A percentile compares a stretch with the other conserved stretches of the same genome.
phyloP scores from a whole-genome alignment of 1,139 yeast species.

The Taphrina communis region DNA sequence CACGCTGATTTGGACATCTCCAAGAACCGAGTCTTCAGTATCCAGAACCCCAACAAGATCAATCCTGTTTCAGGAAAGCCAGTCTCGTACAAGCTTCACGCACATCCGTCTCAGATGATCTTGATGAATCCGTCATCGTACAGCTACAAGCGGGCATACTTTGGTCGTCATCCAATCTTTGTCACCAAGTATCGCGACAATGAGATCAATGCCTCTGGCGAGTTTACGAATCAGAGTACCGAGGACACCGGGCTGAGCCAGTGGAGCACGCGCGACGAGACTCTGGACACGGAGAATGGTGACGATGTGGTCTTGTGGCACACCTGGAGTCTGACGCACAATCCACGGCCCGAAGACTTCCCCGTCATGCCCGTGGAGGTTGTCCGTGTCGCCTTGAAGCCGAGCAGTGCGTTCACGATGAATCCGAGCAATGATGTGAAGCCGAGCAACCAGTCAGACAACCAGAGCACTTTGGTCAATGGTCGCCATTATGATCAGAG shows the following conservation, averaged over 20 bases:
- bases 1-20: slow-evolving; percentile 76
- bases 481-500: slow-evolving; percentile 2
- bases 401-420: slow-evolving; percentile 24
- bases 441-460: slow-evolving; percentile 12
- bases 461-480: slow-evolving; percentile 15
- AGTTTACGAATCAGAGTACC: slow-evolving; percentile 50
- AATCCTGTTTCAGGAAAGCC: slow-evolving; percentile 77
- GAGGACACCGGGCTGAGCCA: slow-evolving; percentile 23
- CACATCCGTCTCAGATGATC: slow-evolving; percentile 75
- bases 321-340: slow-evolving; percentile 81
- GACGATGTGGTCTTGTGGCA: slow-evolving; percentile 74
- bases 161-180: slow-evolving; percentile 71
- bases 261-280: slow-evolving; percentile 51
- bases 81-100: slow-evolving; percentile 74
- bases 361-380: slow-evolving; percentile 80
- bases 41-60: slow-evolving; percentile 70
- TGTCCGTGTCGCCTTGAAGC: slow-evolving; percentile 57
- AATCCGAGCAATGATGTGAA: slow-evolving; percentile 34
- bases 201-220: slow-evolving; percentile 77
- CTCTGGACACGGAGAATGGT: slow-evolving; percentile 62
- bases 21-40: slow-evolving; percentile 77
- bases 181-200: slow-evolving; percentile 70
- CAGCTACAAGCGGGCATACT: slow-evolving; percentile 80
- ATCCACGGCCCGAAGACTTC: slow-evolving; percentile 89
- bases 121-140: slow-evolving; percentile 76